These are phyloP conservation scores for Phytophthora uliginosa DNA, from an alignment of 352 stramenopile genomes.

Conservation along the genomic window DNA sequence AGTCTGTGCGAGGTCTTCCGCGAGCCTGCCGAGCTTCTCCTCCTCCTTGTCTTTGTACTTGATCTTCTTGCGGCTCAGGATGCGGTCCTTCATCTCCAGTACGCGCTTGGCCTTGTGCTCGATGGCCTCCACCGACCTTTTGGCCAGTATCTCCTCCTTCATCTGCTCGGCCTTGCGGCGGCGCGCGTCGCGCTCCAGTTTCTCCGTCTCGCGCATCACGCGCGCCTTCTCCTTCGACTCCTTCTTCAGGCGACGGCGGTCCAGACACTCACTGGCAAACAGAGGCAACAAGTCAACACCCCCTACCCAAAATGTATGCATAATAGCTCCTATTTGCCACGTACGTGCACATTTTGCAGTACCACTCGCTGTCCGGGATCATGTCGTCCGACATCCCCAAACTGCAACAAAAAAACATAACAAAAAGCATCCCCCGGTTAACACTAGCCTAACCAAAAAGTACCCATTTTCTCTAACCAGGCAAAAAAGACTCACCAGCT, in stretches of 20 bases:
- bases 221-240: slow-evolving; percentile 84
- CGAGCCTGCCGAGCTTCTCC: slow-evolving; percentile 84
- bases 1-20: slow-evolving; percentile 83
- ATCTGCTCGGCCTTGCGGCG: slow-evolving; percentile 69
- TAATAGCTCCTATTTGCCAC: slow-evolving; percentile 26
- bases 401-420: slow-evolving; percentile 40
- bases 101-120: slow-evolving; percentile 88
- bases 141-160: slow-evolving; percentile 77
- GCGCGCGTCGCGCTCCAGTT: slow-evolving; percentile 81
- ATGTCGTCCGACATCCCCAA: slow-evolving; percentile 82
- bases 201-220: slow-evolving; percentile 82
- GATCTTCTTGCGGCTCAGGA: slow-evolving; percentile 89
- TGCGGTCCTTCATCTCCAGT: slow-evolving; percentile 90
- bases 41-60: slow-evolving; percentile 93
- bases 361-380: slow-evolving; percentile 89
- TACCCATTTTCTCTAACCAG: slow-evolving; percentile 11
- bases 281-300: slow-evolving; percentile 3
- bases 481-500: slow-evolving; percentile 56
- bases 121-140: slow-evolving; percentile 85
- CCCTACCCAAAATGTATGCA: neutral
- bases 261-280: slow-evolving; percentile 72
- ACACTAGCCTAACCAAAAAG: slow-evolving; percentile 8
- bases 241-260: slow-evolving; percentile 79
- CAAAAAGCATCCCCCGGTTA: neutral
- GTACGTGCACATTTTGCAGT: slow-evolving; percentile 90